Percentiles rank a stretch among this genome's conserved stretches.
phyloP scores from a whole-genome alignment of 2,329 filamentous ascomycete species.

The Phialophora tarda region DNA sequence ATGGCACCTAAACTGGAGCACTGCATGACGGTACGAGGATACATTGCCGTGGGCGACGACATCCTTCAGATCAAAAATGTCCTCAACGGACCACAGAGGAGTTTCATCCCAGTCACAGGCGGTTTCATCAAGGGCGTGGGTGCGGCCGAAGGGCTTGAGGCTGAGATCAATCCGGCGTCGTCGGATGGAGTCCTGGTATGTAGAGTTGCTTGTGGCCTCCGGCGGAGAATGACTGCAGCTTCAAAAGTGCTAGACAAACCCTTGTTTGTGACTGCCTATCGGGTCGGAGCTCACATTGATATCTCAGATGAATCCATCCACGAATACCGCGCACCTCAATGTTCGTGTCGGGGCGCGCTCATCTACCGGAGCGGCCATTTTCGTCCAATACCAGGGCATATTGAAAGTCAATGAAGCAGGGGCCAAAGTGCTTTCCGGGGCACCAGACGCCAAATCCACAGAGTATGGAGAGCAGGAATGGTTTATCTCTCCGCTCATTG shows the following conservation, averaged over 20 bases:
- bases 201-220: not conserved
- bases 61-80: conserved; percentile 2
- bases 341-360: conserved; percentile 22
- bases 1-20: conserved; percentile 10
- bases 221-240: not conserved
- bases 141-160: conserved; percentile 6
- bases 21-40: conserved; percentile 9
- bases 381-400: conserved; percentile 28
- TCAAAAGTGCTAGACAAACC: not conserved
- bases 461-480: conserved; percentile 23
- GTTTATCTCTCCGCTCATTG: conserved; percentile 22
- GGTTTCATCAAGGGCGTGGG: conserved; percentile 1
- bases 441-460: conserved; percentile 27
- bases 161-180: not conserved
- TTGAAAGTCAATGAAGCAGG: conserved; percentile 25
- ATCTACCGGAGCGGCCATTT: conserved; percentile 17
- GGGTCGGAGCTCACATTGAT: not conserved
- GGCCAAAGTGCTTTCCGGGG: conserved; percentile 4
- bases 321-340: conserved; percentile 22
- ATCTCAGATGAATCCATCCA: conserved; percentile 7
- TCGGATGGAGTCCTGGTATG: conserved; percentile 8
- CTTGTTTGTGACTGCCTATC: not conserved
- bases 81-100: conserved; percentile 5
- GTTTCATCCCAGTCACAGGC: not conserved
- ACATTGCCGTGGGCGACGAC: conserved; percentile 2